Base-by-base conservation (phyloP, 352 stramenopile species). In the Blastocystis sp. region DNA sequence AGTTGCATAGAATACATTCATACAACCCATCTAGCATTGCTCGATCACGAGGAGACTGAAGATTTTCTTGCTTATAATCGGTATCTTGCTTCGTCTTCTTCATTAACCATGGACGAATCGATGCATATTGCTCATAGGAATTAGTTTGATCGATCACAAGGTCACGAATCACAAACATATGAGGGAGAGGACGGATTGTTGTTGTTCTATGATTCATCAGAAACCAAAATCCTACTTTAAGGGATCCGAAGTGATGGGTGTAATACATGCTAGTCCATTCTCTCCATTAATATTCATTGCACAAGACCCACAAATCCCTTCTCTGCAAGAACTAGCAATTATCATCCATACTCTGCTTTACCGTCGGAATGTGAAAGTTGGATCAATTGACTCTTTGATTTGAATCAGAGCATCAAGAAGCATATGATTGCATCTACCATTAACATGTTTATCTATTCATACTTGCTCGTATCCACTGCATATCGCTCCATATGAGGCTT, bases 11-110 rank as follows among this genome's bases (percentile, higher is more conserved):
- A 90, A 99, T 99, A 92, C 97, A 99, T 93, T 99, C 97, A 92
- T 99, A 99, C 96, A 99, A 98, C 89, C 97, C 97, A 91, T 99
- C 97, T 9, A 99, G 93, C 92, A 99, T 99, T 93, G 98, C 97
- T 81, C 97, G 94, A 93, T 99, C 97, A 77, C 98, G 94, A 75
- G 96, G 95, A 69, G 93, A 95, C 91, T 97, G 94, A 19, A 95
- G 91, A 84, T 92, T 94, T 69, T 91, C 90, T 17, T 33, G 40
- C 1, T 73, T 1, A 33, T 87, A 90, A 4, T 66, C 22, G 3
- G 58, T 73, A 27, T 57, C 64, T 5, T 70, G 15, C 30, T 93
- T 90, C 17, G 94, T 90, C 89, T 97, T 97, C 48, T 78, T 77
- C 92, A 99, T 95, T 76, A 99, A 94, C 96, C 96, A 99, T n/a